Evolutionary conservation across 2,329 filamentous ascomycete species (phyloP).

Genomic region (Hypoxylon sp.): DNA sequence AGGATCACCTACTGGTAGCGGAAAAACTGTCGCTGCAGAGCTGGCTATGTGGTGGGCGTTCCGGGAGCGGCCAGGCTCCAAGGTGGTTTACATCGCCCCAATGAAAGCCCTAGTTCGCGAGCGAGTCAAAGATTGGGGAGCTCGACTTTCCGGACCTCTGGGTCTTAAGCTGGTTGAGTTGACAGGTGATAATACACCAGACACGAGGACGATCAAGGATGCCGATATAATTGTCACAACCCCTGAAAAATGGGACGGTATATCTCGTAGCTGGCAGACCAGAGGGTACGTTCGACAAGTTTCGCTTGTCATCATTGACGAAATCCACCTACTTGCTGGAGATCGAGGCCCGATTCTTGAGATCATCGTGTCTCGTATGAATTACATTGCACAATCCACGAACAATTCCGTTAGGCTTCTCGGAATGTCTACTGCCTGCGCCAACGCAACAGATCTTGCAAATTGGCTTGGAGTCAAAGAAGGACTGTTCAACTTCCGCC

Average conservation of each 20-base stretch:
- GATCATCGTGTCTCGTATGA: conserved; percentile 93
- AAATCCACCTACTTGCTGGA: conserved; percentile 96
- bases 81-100: conserved; percentile 98
- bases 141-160: conserved; percentile 83
- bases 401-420: conserved; percentile 89
- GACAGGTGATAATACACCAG: conserved; percentile 97
- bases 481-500: conserved; percentile 95
- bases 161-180: conserved; percentile 93
- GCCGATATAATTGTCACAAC: conserved; percentile 99
- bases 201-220: conserved; percentile 93
- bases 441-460: conserved; percentile 91
- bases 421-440: conserved; percentile 99
- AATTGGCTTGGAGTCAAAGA: conserved; percentile 99
- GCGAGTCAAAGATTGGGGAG: conserved; percentile 94
- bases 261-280: conserved; percentile 98
- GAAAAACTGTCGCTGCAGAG: conserved; percentile 96
- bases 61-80: conserved; percentile 91
- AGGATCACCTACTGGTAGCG: conserved; percentile 95
- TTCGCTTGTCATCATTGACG: conserved; percentile 96
- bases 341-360: conserved; percentile 97
- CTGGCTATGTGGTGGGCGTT: conserved; percentile 99
- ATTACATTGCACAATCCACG: conserved; percentile 96
- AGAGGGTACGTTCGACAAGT: conserved; percentile 96
- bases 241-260: conserved; percentile 99
- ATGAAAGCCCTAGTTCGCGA: conserved; percentile 99